Evolutionary conservation across 164 flowering plant genomes (phyloP).

Genomic region (Hamamelis virginiana): DNA sequence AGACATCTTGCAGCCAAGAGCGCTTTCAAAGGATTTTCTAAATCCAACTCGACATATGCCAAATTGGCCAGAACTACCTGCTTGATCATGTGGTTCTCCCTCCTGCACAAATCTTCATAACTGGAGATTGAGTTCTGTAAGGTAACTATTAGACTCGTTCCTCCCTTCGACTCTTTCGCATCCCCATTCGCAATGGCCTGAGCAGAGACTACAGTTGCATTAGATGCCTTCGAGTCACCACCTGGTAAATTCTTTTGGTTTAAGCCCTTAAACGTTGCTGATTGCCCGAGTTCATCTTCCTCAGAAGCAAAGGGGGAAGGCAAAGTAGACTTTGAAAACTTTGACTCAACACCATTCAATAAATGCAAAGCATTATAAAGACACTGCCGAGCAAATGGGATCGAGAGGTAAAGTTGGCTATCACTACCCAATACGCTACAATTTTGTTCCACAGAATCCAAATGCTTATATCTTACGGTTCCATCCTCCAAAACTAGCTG

Average conservation of each 20-base stretch:
- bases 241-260: slow-evolving; percentile 37
- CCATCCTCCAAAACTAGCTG: slow-evolving; percentile 63
- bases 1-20: slow-evolving; percentile 59
- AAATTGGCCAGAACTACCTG: slow-evolving; percentile 78
- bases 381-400: slow-evolving; percentile 69
- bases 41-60: slow-evolving; percentile 74
- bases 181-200: slow-evolving; percentile 70
- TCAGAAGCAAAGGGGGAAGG: slow-evolving; percentile 19
- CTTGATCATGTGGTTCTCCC: slow-evolving; percentile 60
- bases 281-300: slow-evolving; percentile 37
- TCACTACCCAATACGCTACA: slow-evolving; percentile 28
- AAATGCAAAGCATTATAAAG: slow-evolving; percentile 73
- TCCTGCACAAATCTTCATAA: slow-evolving; percentile 52
- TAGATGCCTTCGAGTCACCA: slow-evolving; percentile 42
- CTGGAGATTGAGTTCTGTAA: slow-evolving; percentile 54
- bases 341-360: slow-evolving; percentile 33
- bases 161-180: slow-evolving; percentile 63
- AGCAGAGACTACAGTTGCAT: slow-evolving; percentile 24
- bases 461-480: slow-evolving; percentile 27
- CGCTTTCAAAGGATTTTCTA: slow-evolving; percentile 80
- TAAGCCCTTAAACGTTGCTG: slow-evolving; percentile 23
- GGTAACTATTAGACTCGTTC: slow-evolving; percentile 34
- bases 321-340: slow-evolving; percentile 19
- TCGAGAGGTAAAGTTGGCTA: slow-evolving; percentile 53
- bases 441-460: slow-evolving; percentile 26